Evolutionary conservation across 2,329 filamentous ascomycete genomes (phyloP).

Genomic region (Aspergillus pseudoterreus): DNA sequence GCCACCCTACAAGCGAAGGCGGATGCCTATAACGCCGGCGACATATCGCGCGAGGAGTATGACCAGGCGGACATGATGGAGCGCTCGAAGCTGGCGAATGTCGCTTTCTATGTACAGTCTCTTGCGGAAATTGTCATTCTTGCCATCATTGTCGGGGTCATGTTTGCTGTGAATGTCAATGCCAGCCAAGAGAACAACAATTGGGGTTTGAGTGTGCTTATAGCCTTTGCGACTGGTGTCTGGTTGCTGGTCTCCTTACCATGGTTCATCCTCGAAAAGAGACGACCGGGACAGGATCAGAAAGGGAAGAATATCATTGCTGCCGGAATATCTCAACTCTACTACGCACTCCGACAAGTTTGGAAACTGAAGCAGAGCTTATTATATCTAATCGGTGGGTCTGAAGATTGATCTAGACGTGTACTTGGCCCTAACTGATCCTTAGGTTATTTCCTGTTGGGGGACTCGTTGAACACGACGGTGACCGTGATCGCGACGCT

Average conservation of each 20-base stretch:
- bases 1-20: slow-evolving; percentile 49
- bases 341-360: slow-evolving; percentile 56
- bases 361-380: slow-evolving; percentile 64
- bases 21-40: slow-evolving; percentile 47
- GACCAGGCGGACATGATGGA: slow-evolving; percentile 60
- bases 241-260: slow-evolving; percentile 63
- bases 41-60: slow-evolving; percentile 58
- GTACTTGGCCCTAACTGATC: not conserved
- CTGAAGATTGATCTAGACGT: not conserved
- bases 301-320: slow-evolving; percentile 48
- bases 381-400: slow-evolving; percentile 58
- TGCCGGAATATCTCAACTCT: slow-evolving; percentile 61
- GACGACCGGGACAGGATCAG: slow-evolving; percentile 56
- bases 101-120: slow-evolving; percentile 62
- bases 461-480: slow-evolving; percentile 68
- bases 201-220: slow-evolving; percentile 62
- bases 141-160: slow-evolving; percentile 62
- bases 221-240: slow-evolving; percentile 61
- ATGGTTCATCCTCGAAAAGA: slow-evolving; percentile 65
- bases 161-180: slow-evolving; percentile 60
- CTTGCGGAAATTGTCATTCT: slow-evolving; percentile 60
- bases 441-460: slow-evolving; percentile 61
- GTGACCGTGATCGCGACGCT: slow-evolving; percentile 64
- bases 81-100: slow-evolving; percentile 61
- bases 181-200: slow-evolving; percentile 60